A percentile compares a stretch with the other conserved stretches of the same genome.
phyloP scores from a whole-genome alignment of 352 stramenopile genomes.

The Globisporangium cystogenes region DNA sequence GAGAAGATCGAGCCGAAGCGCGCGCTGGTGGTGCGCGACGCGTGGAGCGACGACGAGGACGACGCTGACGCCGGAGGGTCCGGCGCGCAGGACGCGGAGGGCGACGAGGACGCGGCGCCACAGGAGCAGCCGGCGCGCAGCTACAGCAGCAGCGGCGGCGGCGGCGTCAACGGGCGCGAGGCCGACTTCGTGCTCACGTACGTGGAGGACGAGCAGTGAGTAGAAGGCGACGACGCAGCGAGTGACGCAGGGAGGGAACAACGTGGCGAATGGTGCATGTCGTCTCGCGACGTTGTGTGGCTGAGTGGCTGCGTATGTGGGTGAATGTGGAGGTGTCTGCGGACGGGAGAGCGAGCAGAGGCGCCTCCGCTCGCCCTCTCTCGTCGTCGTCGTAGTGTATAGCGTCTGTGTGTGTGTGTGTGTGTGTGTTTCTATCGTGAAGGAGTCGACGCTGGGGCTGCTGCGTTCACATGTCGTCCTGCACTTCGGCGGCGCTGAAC shows the following conservation, averaged over 20 bases:
- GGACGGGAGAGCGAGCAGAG: neutral
- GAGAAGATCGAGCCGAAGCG: constrained; percentile 55
- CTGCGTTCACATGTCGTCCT: constrained; percentile 10
- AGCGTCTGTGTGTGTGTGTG: no score
- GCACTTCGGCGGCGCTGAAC: constrained; percentile 14
- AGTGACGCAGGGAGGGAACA: neutral
- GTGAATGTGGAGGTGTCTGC: no score
- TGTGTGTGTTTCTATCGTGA: constrained; percentile 5
- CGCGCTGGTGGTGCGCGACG: constrained; percentile 42
- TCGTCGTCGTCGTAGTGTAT: neutral
- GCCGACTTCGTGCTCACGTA: constrained; percentile 17
- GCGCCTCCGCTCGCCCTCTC: neutral
- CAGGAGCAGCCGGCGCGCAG: constrained; percentile 12
- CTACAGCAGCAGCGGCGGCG: constrained; percentile 2
- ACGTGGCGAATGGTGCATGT: constrained; percentile 4
- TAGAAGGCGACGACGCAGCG: neutral
- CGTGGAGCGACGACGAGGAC: constrained; percentile 75
- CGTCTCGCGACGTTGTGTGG: neutral
- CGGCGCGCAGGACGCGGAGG: constrained; percentile 4
- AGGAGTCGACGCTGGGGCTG: neutral
- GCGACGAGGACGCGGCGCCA: neutral
- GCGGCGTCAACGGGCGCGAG: neutral
- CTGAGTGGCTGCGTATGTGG: no score
- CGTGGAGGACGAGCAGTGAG: constrained; percentile 15
- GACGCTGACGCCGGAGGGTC: constrained; percentile 3